Evolutionary conservation across 176 grass and related monocot species (phyloP).

Genomic region (Eleusine indica): DNA sequence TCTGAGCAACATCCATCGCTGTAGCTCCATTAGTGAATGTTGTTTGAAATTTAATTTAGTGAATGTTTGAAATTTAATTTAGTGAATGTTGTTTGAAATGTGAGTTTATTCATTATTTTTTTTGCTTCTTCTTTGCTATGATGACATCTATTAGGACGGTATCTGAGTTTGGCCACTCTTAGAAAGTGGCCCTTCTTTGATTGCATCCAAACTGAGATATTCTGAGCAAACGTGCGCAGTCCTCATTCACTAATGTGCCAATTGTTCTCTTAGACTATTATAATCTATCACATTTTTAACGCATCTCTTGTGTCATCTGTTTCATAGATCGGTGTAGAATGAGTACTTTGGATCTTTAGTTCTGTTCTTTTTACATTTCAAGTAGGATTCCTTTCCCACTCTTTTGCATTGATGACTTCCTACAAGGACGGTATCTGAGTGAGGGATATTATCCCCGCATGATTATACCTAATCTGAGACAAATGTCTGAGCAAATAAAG

Average conservation of each 20-base stretch:
- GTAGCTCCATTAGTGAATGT: too few species aligned
- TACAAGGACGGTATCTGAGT: constrained; percentile 31
- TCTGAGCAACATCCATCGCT: constrained; percentile 12
- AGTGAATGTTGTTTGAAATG: background rate
- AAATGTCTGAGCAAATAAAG: constrained; percentile 5
- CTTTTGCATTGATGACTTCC: background rate
- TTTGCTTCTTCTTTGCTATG: constrained; percentile 24
- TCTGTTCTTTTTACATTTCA: too few species aligned
- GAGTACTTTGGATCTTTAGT: too few species aligned
- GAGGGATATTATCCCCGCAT: background rate
- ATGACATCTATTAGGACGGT: constrained; percentile 34
- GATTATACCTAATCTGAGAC: constrained; percentile 32
- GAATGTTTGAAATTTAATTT: background rate
- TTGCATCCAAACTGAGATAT: background rate
- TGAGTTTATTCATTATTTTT: background rate
- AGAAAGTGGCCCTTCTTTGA: constrained; percentile 3
- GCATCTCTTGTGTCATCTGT: too few species aligned
- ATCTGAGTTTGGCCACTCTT: constrained; percentile 6
- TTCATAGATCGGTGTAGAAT: too few species aligned
- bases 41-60: background rate
- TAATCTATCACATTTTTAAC: too few species aligned
- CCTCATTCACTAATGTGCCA: too few species aligned
- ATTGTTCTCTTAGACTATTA: too few species aligned
- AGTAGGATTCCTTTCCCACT: too few species aligned
- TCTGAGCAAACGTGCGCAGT: too few species aligned